Percentiles rank a stretch among this genome's conserved stretches.
Conservation (phyloP, 805 yeast species). For the Saturnispora saitoi region DNA sequence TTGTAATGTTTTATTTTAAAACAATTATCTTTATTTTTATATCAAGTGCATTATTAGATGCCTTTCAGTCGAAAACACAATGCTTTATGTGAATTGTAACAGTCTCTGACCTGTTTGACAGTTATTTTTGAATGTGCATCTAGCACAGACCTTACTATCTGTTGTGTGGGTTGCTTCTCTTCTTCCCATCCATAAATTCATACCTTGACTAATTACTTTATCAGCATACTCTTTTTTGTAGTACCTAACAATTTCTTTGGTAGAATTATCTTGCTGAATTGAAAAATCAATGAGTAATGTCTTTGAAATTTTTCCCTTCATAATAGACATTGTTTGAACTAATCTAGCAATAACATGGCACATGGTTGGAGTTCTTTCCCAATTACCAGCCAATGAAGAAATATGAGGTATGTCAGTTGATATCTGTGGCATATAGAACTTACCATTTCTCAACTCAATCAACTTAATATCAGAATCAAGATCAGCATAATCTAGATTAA, state of each 20-base stretch:
- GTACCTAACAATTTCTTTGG: slow-evolving; percentile 23
- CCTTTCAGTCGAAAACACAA: too few relatives aligned
- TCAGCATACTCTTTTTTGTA: slow-evolving; percentile 30
- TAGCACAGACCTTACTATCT: slow-evolving; percentile 36
- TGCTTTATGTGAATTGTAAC: not conserved
- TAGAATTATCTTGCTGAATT: not conserved
- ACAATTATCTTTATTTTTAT: not conserved
- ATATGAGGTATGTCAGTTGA: not conserved
- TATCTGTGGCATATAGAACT: not conserved
- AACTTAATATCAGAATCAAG: not conserved
- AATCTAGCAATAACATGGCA: slow-evolving; percentile 48
- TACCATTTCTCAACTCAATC: not conserved
- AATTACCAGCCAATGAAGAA: slow-evolving; percentile 20
- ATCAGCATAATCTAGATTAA: slow-evolving; percentile 34
- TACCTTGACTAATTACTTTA: slow-evolving; percentile 26
- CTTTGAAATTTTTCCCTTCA: slow-evolving; percentile 32
- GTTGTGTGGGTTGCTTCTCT: slow-evolving; percentile 41
- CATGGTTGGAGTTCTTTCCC: slow-evolving; percentile 51
- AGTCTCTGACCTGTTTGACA: slow-evolving; percentile 4
- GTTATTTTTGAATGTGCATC: slow-evolving; percentile 37
- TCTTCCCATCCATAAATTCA: slow-evolving; percentile 52
- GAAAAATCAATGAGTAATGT: slow-evolving; percentile 30
- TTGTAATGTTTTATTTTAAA: not conserved
- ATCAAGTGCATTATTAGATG: not conserved
- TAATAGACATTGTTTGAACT: slow-evolving; percentile 36